Conservation (phyloP, 2,329 filamentous ascomycete species). For the Apiospora pterosperma region DNA sequence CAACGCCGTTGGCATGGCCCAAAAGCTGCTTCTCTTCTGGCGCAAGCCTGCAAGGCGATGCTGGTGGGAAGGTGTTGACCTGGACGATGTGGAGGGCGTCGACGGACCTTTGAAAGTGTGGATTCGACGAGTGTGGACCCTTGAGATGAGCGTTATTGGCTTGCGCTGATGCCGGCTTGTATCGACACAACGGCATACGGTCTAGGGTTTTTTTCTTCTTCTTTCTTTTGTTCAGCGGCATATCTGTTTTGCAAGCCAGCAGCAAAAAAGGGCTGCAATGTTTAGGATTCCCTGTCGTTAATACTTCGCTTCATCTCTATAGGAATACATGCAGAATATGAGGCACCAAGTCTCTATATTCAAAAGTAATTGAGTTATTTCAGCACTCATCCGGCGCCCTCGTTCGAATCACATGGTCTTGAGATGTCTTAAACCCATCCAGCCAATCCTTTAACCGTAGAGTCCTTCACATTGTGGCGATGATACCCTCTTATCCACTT, state of each 20-base stretch:
- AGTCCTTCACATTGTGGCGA: neutral
- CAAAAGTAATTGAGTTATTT: neutral
- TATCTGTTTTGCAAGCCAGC: constrained; percentile 3
- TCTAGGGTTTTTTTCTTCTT: neutral
- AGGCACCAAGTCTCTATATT: neutral
- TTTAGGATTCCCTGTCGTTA: constrained; percentile 5
- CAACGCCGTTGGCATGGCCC: constrained; percentile 92
- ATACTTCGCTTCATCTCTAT: constrained; percentile 1
- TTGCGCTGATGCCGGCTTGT: constrained; percentile 50
- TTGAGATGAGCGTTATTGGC: constrained; percentile 96
- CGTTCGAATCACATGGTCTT: neutral
- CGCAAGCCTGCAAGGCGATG: constrained; percentile 92
- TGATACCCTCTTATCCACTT: neutral
- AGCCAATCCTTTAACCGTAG: neutral
- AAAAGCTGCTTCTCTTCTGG: constrained; percentile 97
- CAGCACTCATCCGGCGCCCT: neutral
- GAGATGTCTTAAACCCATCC: neutral
- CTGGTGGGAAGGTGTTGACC: constrained; percentile 98
- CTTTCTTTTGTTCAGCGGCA: neutral
- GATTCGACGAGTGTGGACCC: constrained; percentile 96
- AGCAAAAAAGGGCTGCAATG: neutral
- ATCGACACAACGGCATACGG: neutral
- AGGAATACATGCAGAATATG: neutral
- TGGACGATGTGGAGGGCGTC: constrained; percentile 85
- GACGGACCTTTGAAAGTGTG: constrained; percentile 93